phyloP scores from a whole-genome alignment of 176 grass and related monocot genomes.

The Eleusine indica region DNA sequence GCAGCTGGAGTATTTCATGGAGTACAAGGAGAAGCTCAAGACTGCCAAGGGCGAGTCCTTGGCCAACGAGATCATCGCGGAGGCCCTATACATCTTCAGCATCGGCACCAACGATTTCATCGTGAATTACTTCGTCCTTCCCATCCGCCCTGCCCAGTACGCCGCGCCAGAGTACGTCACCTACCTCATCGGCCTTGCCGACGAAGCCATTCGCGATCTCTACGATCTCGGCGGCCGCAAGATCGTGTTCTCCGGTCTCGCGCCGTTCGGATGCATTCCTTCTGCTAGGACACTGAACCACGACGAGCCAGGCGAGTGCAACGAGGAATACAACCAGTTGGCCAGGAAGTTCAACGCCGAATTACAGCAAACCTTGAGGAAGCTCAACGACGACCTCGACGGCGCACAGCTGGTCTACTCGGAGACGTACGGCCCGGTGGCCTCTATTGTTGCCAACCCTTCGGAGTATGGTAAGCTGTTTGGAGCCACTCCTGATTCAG shows the following conservation, averaged over 20 bases:
- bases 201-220: conserved; percentile 24
- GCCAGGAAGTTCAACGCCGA: conserved; percentile 47
- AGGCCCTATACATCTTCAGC: conserved; percentile 60
- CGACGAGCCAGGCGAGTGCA: conserved; percentile 36
- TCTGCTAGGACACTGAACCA: conserved; percentile 34
- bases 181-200: conserved; percentile 49
- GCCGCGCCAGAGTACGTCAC: conserved; percentile 43
- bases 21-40: conserved; percentile 51
- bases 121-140: conserved; percentile 45
- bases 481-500: not conserved
- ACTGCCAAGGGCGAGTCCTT: conserved; percentile 18
- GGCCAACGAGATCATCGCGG: conserved; percentile 40
- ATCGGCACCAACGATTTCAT: conserved; percentile 80
- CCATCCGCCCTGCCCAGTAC: conserved; percentile 34
- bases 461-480: conserved; percentile 43
- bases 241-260: conserved; percentile 48
- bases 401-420: conserved; percentile 38
- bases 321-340: conserved; percentile 57
- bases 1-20: conserved; percentile 65
- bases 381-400: conserved; percentile 39
- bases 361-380: conserved; percentile 16
- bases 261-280: conserved; percentile 63
- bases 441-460: conserved; percentile 30
- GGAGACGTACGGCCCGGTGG: conserved; percentile 32
- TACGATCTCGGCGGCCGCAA: conserved; percentile 58